Evolutionary conservation across 495 filamentous ascomycete genomes (phyloP), one percentile per base, ranked within the genome.

Genomic region (Talaromyces adpressus): DNA sequence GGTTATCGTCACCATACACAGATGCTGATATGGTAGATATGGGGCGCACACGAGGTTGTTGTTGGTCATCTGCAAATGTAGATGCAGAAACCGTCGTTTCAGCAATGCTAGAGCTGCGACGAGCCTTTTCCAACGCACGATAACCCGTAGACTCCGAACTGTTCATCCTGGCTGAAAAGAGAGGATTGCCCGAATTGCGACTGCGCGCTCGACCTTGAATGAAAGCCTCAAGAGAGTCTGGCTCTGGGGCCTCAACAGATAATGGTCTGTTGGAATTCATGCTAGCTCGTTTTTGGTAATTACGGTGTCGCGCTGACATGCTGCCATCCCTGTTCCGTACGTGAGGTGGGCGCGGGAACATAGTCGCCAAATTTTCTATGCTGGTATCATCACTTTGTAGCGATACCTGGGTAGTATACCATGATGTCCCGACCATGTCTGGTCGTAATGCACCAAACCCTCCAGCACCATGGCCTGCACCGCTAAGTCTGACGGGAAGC

Each of bases 391-490:
- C 77, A 36, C 73, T 81, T 54, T 72, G 70, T 7, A 77, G 66
- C 2, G 76, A 77, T 2, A 63, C 65, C 29, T 74, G 71, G 0
- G 74, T 73, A 51, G 78, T 81, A 57, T 80, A 79, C 80, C 79
- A 83, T 20, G 80, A 82, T 49, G 70, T 65, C n/a, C 76, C 71
- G 6, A 81, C 78, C 5, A 77, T 63, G 11, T 79, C 79, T 57
- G 75, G 76, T 30, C 76, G 77, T 3, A 74, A 73, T 45, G 78
- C 79, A 18, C 80, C 80, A 56, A 79, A 77, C 9, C 76, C 77
- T 59, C 78, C 79, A n/a, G 77, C 76, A 9, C 79, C 79, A 66
- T 81, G 80, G 1, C 79, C 79, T 29, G 79, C 75, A 20, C 79
- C 80, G 62, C 77, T 79, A 22, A 77, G 68, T 59, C 78, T 68